Conservation (phyloP, 139 green algal genomes). For the Micractinium sp. region DNA sequence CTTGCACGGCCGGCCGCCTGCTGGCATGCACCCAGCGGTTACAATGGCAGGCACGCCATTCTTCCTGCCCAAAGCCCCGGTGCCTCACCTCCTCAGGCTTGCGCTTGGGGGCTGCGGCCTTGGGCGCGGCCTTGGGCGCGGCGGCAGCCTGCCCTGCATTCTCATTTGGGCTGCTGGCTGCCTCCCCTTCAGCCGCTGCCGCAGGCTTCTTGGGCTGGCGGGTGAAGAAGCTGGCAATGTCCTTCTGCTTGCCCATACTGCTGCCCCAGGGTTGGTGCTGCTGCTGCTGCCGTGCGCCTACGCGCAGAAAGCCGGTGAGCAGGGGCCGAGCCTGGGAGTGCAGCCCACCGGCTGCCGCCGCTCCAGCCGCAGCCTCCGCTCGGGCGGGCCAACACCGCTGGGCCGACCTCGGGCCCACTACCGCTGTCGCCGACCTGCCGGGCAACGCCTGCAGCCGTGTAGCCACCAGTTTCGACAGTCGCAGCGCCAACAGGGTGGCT, state of each 20-base stretch:
- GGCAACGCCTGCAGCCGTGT: constrained; percentile 7
- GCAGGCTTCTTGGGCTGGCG: constrained; percentile 33
- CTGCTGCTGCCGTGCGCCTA: neutral
- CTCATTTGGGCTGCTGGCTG: constrained; percentile 19
- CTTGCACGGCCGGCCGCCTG: neutral
- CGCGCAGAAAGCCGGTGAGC: neutral
- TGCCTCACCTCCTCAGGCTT: neutral
- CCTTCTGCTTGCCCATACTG: constrained; percentile 16
- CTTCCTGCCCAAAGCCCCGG: too few species aligned
- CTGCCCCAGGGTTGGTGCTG: neutral
- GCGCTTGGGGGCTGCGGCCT: neutral
- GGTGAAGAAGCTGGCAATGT: constrained; percentile 53
- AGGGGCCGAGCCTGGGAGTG: neutral
- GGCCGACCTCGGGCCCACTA: neutral
- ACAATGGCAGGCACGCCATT: neutral
- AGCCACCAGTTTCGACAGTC: neutral
- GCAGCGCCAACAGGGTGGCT: neutral
- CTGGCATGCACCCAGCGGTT: neutral
- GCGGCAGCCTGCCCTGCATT: neutral
- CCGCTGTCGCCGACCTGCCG: neutral
- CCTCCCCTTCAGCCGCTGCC: neutral
- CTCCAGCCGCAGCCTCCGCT: neutral
- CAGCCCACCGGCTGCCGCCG: neutral
- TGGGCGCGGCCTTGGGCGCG: neutral
- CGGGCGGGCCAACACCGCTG: neutral